Percentiles rank a stretch among this genome's conserved stretches.
These are phyloP conservation scores for Monilinia vaccinii-corymbosi DNA, from an alignment of 2,329 filamentous ascomycete species.

Conservation along the genomic window DNA sequence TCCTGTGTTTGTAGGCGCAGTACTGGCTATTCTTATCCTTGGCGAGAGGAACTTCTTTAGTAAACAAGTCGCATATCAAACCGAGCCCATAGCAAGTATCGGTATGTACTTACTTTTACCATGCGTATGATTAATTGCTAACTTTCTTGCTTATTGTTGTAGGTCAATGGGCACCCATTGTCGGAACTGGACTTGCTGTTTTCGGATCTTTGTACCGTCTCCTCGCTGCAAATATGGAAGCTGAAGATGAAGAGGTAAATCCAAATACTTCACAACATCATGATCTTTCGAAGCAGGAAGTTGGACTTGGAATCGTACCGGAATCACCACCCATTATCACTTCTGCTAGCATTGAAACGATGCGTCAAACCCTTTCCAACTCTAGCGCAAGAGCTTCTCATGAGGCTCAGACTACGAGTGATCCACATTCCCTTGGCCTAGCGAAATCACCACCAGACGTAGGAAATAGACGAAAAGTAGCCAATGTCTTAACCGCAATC, in stretches of 20 bases:
- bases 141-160: conserved; percentile 24
- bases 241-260: conserved; percentile 3
- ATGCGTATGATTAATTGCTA: conserved; percentile 1
- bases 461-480: conserved; percentile 35
- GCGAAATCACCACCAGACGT: conserved; percentile 4
- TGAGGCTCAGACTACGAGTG: neutral
- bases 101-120: conserved; percentile 35
- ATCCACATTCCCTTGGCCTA: neutral
- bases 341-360: neutral
- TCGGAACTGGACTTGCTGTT: conserved; percentile 47
- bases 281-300: neutral
- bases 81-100: conserved; percentile 52
- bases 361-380: conserved; percentile 10
- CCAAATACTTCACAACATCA: conserved; percentile 2
- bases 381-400: conserved; percentile 1
- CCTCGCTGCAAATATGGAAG: conserved; percentile 24
- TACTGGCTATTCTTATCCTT: conserved; percentile 48
- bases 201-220: conserved; percentile 50
- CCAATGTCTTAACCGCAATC: conserved; percentile 35
- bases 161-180: conserved; percentile 53
- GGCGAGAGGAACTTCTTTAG: conserved; percentile 60
- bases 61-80: conserved; percentile 44
- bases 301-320: neutral
- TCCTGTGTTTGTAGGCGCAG: conserved; percentile 48
- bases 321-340: conserved; percentile 4